Conservation (phyloP, 2,329 filamentous ascomycete species). For the Chaetothyriales sp. region DNA sequence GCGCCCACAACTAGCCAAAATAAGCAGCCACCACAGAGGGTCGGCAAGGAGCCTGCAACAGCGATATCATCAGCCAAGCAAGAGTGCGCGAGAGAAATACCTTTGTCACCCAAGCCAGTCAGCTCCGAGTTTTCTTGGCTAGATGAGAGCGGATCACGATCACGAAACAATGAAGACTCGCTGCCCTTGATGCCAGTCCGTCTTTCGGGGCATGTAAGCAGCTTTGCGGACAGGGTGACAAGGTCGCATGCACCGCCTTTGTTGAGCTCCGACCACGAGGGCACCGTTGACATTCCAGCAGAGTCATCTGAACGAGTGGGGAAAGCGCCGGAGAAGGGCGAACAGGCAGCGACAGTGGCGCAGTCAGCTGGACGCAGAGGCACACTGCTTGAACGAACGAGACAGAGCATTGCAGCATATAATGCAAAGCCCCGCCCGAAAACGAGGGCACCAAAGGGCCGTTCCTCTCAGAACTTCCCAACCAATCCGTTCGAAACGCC, state of each 20-base stretch:
- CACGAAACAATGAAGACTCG: neutral
- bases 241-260: neutral
- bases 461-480: constrained; percentile 29
- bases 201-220: neutral
- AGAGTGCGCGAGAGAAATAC: neutral
- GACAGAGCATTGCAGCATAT: neutral
- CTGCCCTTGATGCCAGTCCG: neutral
- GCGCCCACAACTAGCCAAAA: neutral
- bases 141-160: neutral
- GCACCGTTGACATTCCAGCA: neutral
- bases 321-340: neutral
- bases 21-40: neutral
- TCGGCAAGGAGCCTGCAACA: neutral
- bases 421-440: constrained; percentile 12
- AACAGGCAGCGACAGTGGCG: constrained; percentile 42
- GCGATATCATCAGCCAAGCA: neutral
- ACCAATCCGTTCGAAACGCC: constrained; percentile 44
- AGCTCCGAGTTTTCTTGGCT: neutral
- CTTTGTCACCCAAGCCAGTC: neutral
- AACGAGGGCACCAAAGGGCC: constrained; percentile 12
- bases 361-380: constrained; percentile 14
- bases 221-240: neutral
- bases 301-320: no score
- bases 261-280: neutral
- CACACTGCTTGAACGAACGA: neutral